Evolutionary conservation across 2,329 filamentous ascomycete genomes (phyloP), one percentile per base, ranked within the genome.

Genomic region (Exophiala xenobiotica): DNA sequence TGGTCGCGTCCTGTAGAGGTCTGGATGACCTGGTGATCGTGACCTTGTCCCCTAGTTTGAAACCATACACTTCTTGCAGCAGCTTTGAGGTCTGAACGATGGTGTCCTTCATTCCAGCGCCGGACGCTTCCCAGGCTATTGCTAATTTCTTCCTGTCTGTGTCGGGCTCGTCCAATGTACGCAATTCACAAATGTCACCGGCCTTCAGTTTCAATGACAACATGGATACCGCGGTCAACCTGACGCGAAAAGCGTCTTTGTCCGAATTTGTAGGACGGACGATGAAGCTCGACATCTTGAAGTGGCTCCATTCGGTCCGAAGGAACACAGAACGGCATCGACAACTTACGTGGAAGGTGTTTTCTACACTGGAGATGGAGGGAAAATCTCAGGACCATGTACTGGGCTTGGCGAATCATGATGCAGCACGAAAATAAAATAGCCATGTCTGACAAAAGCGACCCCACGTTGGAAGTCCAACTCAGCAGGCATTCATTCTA

Each of bases 81-180:
- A 82, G 76, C 56, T 88, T 85, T 18, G 88, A 85, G 73, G 88
- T 81, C 74, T 91, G 78, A 43, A 87, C 74, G 50, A 89, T 77
- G 56, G 85, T 80, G 59, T 81, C 82, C 63, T 83, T 79, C 59
- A 89, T 74, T 6, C 57, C 58, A 62, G 84, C 83, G 65, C 85
- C 74, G 4, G 74, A 65, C 3, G 81, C 78, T 33, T 75, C 70
- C 83, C 83, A 87, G 8, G 80, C 82, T 61, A 86, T 77, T n/a
- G 79, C 59, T 31, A 64, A 51, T 29, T 63, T 63, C 37, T 35
- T 27, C 46, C 43, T 49, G 16, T 38, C 48, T 38, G 46, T 26
- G 16, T 23, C 22, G 18, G 29, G 22, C 8, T 19, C 29, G 1
- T 45, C 50, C 12, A 37, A 27, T 6, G 12, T 37, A 20, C 66